These are phyloP conservation scores for Euphorbia celastroides DNA, from an alignment of 441 rosid genomes.

Conservation along the genomic window DNA sequence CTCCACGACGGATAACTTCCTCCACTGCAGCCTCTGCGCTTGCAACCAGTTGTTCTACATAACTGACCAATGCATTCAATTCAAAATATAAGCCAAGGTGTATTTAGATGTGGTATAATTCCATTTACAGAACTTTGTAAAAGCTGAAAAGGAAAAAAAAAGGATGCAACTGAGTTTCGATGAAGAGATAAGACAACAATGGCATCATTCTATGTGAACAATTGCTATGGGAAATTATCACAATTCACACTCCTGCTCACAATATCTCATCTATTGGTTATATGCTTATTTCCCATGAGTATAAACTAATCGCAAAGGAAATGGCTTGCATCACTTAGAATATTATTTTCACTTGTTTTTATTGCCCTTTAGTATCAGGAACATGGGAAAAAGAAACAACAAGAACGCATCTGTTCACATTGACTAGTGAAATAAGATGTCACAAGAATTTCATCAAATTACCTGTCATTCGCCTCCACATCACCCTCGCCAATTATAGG, in stretches of 20 bases:
- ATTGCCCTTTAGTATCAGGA: neutral
- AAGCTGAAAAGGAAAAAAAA: neutral
- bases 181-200: neutral
- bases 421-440: neutral
- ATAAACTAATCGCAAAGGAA: neutral
- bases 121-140: neutral
- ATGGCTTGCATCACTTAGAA: neutral
- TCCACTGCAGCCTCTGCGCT: constrained; percentile 99
- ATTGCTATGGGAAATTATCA: neutral
- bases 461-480: constrained; percentile 98
- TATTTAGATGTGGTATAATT: neutral
- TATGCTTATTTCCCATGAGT: neutral
- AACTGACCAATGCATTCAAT: constrained; percentile 37
- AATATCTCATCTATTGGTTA: neutral
- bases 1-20: constrained; percentile 89
- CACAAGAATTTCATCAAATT: constrained; percentile 11
- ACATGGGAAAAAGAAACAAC: constrained; percentile 1
- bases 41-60: constrained; percentile 86
- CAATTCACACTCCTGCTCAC: neutral
- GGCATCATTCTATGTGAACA: neutral
- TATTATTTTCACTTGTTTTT: neutral
- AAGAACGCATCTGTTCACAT: constrained; percentile 3
- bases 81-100: neutral
- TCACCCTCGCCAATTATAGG: constrained; percentile 96
- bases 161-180: neutral